Base-by-base conservation (phyloP, 345 rosid genomes). In the Eucalyptus pauciflora region DNA sequence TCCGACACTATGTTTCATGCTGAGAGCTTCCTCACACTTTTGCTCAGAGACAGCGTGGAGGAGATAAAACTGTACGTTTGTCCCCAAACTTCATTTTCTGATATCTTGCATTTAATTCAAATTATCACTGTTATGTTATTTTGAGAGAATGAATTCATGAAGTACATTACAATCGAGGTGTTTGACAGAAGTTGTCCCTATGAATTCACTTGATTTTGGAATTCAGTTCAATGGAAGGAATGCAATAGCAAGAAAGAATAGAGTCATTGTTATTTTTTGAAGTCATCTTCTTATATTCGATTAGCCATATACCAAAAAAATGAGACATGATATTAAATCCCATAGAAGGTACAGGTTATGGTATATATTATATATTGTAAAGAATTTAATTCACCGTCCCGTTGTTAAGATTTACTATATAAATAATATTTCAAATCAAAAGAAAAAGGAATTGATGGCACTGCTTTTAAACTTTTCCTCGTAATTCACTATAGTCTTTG, bases 401-500 rank as follows among this genome's bases (percentile, higher is more conserved):
- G 2, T 48, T 4, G 13, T 11, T 48, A 48, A 48, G 13, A 48
- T 11, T 48, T 0, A 11, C 1, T 11, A 0, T 11, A 48, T 48
- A 48, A 1, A 48, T 48, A 48, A 48, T 48, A 48, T 48, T 48
- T 48, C 13, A 48, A 48, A 48, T 48, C 50, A 48, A 48, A 48
- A 48, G 50, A 48, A 4, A 10, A 48, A 48, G 41, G 12, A 3
- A 48, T 48, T 0, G 50, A 48, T 11, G 49, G 10, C 49, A 10
- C 49, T 48, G 4, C 49, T 48, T 11, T 10, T 48, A 50, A 50
- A 50, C 52, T 50, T 50, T 50, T 50, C 7, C 7, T 50, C 7
- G 3, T 50, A 50, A 50, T 15, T 50, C 1, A 50, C 0, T 50
- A 16, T 50, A 3, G 1, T 6, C 1, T 2, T 0, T 3, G 3